Conservation (phyloP, 2,329 filamentous ascomycete genomes). For the Neonectria ditissima region DNA sequence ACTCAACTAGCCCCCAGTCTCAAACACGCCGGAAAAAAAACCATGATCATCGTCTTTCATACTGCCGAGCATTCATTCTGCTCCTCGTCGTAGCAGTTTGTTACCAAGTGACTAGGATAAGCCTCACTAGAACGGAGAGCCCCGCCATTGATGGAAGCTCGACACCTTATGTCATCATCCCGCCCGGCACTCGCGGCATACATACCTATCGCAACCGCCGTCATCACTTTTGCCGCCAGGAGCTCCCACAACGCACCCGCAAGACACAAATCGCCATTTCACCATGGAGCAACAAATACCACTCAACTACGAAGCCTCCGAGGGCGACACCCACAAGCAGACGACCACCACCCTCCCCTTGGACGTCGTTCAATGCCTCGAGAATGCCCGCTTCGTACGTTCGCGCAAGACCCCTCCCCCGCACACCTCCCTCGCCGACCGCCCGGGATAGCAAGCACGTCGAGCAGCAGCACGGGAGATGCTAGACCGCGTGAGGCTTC, state of each 20-base stretch:
- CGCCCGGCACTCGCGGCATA: slow-evolving; percentile 34
- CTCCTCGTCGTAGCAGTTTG: too few species aligned
- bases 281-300: slow-evolving; percentile 74
- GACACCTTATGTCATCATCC: slow-evolving; percentile 33
- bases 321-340: slow-evolving; percentile 78
- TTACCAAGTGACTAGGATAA: too few species aligned
- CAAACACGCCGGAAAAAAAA: too few species aligned
- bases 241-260: slow-evolving; percentile 14
- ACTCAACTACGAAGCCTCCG: slow-evolving; percentile 80
- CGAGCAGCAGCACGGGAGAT: slow-evolving; percentile 16
- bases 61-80: too few species aligned
- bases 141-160: slow-evolving; percentile 7
- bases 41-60: too few species aligned
- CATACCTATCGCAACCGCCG: slow-evolving; percentile 21
- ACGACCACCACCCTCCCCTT: slow-evolving; percentile 77
- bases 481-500: slow-evolving; percentile 5
- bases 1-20: too few species aligned
- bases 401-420: slow-evolving; percentile 28
- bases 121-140: neutral
- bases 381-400: slow-evolving; percentile 93
- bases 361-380: slow-evolving; percentile 90
- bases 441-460: slow-evolving; percentile 8
- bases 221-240: slow-evolving; percentile 26
- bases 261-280: slow-evolving; percentile 8
- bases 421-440: slow-evolving; percentile 28